Conservation (phyloP, 2,329 filamentous ascomycete species). For the Coniochaeta hoffmannii region DNA sequence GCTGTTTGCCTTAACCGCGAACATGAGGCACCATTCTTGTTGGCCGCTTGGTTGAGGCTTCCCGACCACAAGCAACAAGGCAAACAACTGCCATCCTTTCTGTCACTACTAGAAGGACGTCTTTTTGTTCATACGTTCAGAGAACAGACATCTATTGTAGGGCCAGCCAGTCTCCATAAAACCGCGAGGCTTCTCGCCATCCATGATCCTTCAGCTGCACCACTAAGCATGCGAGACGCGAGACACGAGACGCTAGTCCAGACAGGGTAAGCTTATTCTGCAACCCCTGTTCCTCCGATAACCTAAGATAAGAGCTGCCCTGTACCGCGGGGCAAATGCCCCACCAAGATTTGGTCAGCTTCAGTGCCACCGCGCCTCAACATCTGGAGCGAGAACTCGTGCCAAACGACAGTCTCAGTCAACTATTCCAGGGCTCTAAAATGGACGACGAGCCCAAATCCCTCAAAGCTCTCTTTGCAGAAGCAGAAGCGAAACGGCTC, state of each 20-base stretch:
- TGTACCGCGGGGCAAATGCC: slow-evolving; percentile 2
- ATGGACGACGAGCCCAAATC: slow-evolving; percentile 39
- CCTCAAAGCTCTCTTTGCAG: slow-evolving; percentile 40
- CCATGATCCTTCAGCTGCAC: no score
- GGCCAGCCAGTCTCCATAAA: no score
- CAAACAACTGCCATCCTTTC: not conserved
- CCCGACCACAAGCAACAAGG: not conserved
- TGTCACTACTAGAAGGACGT: not conserved
- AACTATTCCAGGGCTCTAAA: not conserved
- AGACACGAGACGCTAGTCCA: not conserved
- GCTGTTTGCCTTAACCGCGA: not conserved
- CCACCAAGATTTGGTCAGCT: not conserved
- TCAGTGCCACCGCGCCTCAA: not conserved
- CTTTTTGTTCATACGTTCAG: no score
- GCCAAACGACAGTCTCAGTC: not conserved
- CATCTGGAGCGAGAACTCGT: not conserved
- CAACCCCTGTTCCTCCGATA: not conserved
- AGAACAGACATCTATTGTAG: no score
- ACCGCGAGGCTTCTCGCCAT: no score
- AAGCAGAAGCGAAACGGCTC: slow-evolving; percentile 43
- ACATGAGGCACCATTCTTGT: not conserved
- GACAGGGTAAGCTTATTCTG: not conserved
- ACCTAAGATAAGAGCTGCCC: slow-evolving; percentile 3
- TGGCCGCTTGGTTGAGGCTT: not conserved
- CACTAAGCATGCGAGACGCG: not conserved